Conservation (phyloP, 352 stramenopile genomes). For the Pythium graminicola region DNA sequence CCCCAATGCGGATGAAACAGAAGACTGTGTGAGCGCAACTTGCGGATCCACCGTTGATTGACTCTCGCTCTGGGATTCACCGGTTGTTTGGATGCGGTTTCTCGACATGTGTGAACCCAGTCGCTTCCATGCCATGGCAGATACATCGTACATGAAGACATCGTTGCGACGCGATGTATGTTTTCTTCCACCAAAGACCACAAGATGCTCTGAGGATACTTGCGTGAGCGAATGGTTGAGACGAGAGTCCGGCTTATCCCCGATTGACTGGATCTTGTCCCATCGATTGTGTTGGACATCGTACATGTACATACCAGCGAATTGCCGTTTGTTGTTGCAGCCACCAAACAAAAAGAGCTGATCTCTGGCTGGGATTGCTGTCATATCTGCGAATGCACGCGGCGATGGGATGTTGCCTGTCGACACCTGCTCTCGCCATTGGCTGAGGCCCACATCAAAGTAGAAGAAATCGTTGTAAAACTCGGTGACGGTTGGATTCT, state of each 20-base stretch:
- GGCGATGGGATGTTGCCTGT: constrained; percentile 33
- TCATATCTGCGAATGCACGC: constrained; percentile 45
- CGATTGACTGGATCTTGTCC: constrained; percentile 38
- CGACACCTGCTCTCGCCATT: constrained; percentile 38
- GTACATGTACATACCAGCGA: constrained; percentile 53
- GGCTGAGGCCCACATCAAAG: constrained; percentile 51
- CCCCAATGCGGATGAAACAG: neutral
- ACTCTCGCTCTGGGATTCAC: constrained; percentile 1
- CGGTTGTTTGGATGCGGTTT: neutral
- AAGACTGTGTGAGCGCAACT: constrained; percentile 1
- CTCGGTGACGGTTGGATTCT: constrained; percentile 34
- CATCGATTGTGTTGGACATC: constrained; percentile 42
- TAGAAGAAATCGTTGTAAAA: constrained; percentile 78
- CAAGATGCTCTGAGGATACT: constrained; percentile 32
- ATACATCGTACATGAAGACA: constrained; percentile 40
- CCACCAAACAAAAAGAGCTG: constrained; percentile 67
- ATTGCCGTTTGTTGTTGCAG: constrained; percentile 45
- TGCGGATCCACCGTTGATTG: neutral
- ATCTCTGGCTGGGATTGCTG: constrained; percentile 33
- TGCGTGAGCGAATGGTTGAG: constrained; percentile 65
- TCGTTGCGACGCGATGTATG: constrained; percentile 44
- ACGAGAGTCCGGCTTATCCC: constrained; percentile 41
- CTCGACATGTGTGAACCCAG: neutral
- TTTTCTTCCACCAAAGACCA: constrained; percentile 57
- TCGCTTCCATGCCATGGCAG: neutral